Evolutionary conservation across 805 yeast species (phyloP).

Genomic region (Starmerella stellata): DNA sequence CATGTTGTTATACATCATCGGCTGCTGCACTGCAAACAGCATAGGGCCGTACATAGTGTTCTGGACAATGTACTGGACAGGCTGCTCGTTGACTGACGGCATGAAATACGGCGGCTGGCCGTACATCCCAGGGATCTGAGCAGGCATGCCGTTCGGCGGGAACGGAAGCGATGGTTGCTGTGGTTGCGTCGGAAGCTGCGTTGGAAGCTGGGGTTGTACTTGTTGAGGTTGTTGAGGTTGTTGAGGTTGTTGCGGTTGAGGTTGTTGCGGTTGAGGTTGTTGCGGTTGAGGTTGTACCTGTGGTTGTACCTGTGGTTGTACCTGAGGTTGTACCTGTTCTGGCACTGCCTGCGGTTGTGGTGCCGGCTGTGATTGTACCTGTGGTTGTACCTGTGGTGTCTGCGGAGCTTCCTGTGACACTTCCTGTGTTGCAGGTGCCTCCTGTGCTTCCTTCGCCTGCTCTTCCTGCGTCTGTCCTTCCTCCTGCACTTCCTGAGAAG

Average conservation of each 20-base stretch:
- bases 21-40: conserved; percentile 15
- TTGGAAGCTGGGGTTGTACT: background rate
- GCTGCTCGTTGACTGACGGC: background rate
- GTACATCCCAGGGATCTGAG: background rate
- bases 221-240: background rate
- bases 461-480: too few relatives aligned
- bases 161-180: background rate
- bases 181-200: background rate
- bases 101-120: background rate
- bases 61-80: conserved; percentile 9
- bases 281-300: too few relatives aligned
- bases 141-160: background rate
- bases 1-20: background rate
- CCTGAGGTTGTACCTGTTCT: too few relatives aligned
- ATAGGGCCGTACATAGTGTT: conserved; percentile 12
- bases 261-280: background rate
- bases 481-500: too few relatives aligned
- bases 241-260: background rate
- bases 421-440: too few relatives aligned
- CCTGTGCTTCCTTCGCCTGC: too few relatives aligned
- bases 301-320: too few relatives aligned
- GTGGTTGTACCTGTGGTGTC: too few relatives aligned
- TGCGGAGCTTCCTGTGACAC: too few relatives aligned
- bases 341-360: too few relatives aligned
- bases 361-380: too few relatives aligned